Base-by-base conservation (phyloP, 1,139 yeast genomes). In the Wickerhamomyces sp. region DNA sequence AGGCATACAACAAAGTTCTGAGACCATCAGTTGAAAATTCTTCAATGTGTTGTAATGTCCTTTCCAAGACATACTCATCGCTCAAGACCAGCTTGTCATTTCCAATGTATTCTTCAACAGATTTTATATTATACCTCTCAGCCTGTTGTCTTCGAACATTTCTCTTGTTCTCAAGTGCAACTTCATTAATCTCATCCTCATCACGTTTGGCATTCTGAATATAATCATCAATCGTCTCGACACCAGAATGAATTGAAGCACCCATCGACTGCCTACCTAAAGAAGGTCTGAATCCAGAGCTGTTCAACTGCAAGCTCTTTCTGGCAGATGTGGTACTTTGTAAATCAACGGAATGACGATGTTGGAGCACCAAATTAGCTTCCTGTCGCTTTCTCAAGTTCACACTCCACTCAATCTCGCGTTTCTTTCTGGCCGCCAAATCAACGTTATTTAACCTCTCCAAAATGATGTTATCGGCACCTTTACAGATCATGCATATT, bases 11-110 rank as follows among this genome's bases (percentile, higher is more conserved):
- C 43, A 91, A 69, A 0, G 98, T 93, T 53, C 99, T 73, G 41
- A 91, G 66, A 1, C 99, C 98, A 46, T 91, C 97, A 0, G 94
- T 82, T 0, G 97, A 88, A 55, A 89, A 91, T 41, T 86, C 95
- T 48, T 91, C 97, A 38, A 93, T 74, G 47, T 93, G 96, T 49
- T 86, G 85, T 39, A 91, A 64, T 0, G 97, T 91, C 45, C 77
- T 78, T 54, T 89, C 96, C 38, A 89, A 58, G 7, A 89, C 67
- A 51, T 75, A 86, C 44, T 76, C 88, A 16, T 87, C 95, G 51
- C 86, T 83, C n/a, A 71, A 57, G 10, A 84, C 66, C 29, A 86
- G 55, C 23, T 66, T 68, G 37, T 83, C 91, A 41, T 71, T 71
- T 2, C 89, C 86, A 34, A 78, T 64, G 32, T 56, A 62, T 29